phyloP scores from a whole-genome alignment of 1,284 basidiomycete genomes.

The Albatrellus sp. region DNA sequence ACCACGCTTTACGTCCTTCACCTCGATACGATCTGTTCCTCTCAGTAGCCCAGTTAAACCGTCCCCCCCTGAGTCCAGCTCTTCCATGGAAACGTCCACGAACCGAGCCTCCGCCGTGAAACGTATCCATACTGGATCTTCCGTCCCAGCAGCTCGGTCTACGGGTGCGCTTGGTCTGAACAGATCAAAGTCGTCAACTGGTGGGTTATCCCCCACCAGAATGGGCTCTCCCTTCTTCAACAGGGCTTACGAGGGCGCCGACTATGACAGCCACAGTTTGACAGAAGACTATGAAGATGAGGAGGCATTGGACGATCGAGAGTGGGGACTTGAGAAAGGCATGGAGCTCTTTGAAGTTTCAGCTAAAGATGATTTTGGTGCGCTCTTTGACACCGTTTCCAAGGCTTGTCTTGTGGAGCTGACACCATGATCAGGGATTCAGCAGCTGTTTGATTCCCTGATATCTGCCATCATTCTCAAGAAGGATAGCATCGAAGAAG shows the following conservation, averaged over 20 bases:
- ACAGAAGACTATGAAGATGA: slow-evolving; percentile 53
- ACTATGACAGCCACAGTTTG: slow-evolving; percentile 21
- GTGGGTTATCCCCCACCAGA: slow-evolving; percentile 22
- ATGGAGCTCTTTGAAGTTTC: slow-evolving; percentile 82
- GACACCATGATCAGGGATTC: slow-evolving; percentile 41
- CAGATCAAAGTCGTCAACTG: slow-evolving; percentile 33
- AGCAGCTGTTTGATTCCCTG: slow-evolving; percentile 62
- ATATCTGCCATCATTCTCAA: slow-evolving; percentile 65
- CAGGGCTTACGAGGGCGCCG: not conserved
- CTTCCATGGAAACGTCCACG: slow-evolving; percentile 7
- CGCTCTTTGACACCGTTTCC: slow-evolving; percentile 17
- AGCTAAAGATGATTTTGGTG: slow-evolving; percentile 72
- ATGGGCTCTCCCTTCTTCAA: slow-evolving; percentile 21
- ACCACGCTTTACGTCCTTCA: slow-evolving; percentile 76
- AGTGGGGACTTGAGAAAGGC: slow-evolving; percentile 68
- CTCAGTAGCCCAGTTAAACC: slow-evolving; percentile 24
- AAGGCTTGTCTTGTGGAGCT: not conserved
- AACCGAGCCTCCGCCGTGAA: slow-evolving; percentile 13
- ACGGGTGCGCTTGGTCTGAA: slow-evolving; percentile 22
- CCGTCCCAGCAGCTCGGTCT: slow-evolving; percentile 26
- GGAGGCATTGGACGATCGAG: slow-evolving; percentile 39
- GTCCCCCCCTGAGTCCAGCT: slow-evolving; percentile 27
- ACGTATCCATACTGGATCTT: slow-evolving; percentile 21
- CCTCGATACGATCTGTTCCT: slow-evolving; percentile 53
- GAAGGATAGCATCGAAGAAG: slow-evolving; percentile 66